phyloP scores from a whole-genome alignment of 2,329 filamentous ascomycete species.

The Arthrinium phaeospermum region DNA sequence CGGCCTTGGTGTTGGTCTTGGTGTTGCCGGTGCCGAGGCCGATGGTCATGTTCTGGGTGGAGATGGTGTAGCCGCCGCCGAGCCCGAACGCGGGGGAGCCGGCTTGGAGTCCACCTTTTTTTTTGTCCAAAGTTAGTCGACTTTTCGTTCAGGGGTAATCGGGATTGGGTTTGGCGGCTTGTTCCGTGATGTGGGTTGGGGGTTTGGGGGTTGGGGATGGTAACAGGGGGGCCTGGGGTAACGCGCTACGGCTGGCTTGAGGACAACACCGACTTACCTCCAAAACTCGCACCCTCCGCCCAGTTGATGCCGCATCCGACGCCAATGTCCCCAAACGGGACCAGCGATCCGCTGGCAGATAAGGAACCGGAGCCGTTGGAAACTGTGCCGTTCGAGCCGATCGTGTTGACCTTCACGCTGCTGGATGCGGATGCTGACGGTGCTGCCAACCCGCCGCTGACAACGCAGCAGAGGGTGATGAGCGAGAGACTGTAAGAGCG shows the following conservation, averaged over 20 bases:
- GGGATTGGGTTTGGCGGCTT: background rate
- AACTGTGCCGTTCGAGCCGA: background rate
- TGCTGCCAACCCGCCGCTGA: background rate
- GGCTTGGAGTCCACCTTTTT: constrained; percentile 16
- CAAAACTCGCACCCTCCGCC: background rate
- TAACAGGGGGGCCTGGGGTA: background rate
- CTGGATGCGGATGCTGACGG: background rate
- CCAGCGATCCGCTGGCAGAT: background rate
- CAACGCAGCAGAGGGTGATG: background rate
- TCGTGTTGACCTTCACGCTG: background rate
- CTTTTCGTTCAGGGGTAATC: background rate
- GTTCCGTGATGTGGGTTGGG: background rate
- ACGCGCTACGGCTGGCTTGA: background rate
- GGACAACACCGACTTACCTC: background rate
- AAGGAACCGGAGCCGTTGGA: background rate
- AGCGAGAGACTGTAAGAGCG: background rate
- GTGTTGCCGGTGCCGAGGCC: constrained; percentile 1
- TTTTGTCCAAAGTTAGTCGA: no score
- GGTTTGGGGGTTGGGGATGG: background rate
- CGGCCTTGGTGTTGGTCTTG: constrained; percentile 7
- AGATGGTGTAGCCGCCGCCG: constrained; percentile 17
- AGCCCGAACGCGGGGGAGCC: constrained; percentile 11
- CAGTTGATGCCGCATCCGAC: constrained; percentile 15
- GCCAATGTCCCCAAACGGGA: constrained; percentile 15
- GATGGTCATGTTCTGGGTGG: constrained; percentile 6